A percentile compares a stretch with the other conserved stretches of the same genome.
phyloP scores from a whole-genome alignment of 2,329 filamentous ascomycete genomes.

The Rachicladosporium sp. region DNA sequence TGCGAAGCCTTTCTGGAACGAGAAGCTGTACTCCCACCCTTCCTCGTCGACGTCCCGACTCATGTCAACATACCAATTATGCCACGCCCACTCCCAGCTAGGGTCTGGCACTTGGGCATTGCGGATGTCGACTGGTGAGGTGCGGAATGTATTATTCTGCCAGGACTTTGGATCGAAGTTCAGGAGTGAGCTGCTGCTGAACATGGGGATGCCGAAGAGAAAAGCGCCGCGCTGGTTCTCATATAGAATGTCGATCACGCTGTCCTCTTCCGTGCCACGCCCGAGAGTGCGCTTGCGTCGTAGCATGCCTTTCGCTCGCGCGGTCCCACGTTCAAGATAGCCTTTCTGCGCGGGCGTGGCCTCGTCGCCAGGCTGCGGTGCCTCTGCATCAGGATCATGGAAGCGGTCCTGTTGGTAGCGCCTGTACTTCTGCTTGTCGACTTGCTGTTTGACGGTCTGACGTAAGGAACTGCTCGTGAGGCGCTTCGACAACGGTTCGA shows the following conservation, averaged over 20 bases:
- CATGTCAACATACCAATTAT: slow-evolving; percentile 62
- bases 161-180: slow-evolving; percentile 77
- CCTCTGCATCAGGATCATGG: slow-evolving; percentile 11
- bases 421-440: slow-evolving; percentile 24
- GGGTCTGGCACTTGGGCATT: slow-evolving; percentile 91
- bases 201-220: slow-evolving; percentile 78
- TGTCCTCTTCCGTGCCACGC: slow-evolving; percentile 25
- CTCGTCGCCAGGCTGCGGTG: slow-evolving; percentile 9
- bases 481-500: slow-evolving; percentile 3
- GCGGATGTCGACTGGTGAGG: slow-evolving; percentile 56
- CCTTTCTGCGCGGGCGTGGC: slow-evolving; percentile 12
- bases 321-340: slow-evolving; percentile 19
- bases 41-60: slow-evolving; percentile 74
- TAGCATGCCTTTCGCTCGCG: slow-evolving; percentile 17
- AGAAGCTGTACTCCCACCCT: slow-evolving; percentile 93
- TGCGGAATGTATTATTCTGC: slow-evolving; percentile 52
- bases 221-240: slow-evolving; percentile 92
- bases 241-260: slow-evolving; percentile 74
- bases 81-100: slow-evolving; percentile 82
- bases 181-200: slow-evolving; percentile 73
- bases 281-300: slow-evolving; percentile 21
- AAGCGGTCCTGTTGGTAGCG: slow-evolving; percentile 22
- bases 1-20: slow-evolving; percentile 47
- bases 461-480: slow-evolving; percentile 9
- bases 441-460: slow-evolving; percentile 17